Base-by-base conservation (phyloP, 768 basidiomycete species). In the Antrodiella citrinella region DNA sequence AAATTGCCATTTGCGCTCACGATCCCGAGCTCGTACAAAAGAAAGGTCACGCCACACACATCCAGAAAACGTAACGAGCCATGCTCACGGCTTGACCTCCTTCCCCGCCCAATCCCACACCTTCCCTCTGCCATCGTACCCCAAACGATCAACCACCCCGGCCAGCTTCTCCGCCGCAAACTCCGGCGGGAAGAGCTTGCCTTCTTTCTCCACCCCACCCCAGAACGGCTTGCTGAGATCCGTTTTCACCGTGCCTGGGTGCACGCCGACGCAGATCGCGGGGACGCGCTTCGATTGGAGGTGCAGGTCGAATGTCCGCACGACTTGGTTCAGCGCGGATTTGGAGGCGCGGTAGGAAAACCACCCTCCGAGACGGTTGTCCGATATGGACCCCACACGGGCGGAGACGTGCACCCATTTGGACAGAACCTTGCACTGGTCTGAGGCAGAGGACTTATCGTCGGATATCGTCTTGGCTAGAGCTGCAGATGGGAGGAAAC, bases 331-430 rank as follows among this genome's bases (percentile, higher is more conserved):
- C 44, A 83, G 72, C 45, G 80, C 79, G 0, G 80, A 75, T 60
- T 81, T 82, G 46, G 78, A 80, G 18, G 77, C 68, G 22, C 79
- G 75, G 60, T 81, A 81, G 25, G 77, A 80, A 58, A 75, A 81
- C 80, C 80, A 81, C 30, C 79, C 81, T 15, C 80, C 80, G 20
- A 68, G 69, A 21, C 62, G 65, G 59, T 82, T 83, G 57, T 83
- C 80, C 18, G 71, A 68, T 48, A 81, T 72, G 35, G 77, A 80
- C 24, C 80, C 80, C 7, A 81, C 74, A 35, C 78, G 76, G 15
- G 79, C 80, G 10, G 77, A 74, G 49, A 81, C 63, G 60, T 83
- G 80, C 20, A 77, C 74, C 80, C 79, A 81, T 57, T 77, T 80
- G 20, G 78, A 62, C 2, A 70, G 72, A 26, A n/a, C 46, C 22